These are phyloP conservation scores for Nemania serpens DNA, from an alignment of 2,329 filamentous ascomycete species.

Conservation along the genomic window DNA sequence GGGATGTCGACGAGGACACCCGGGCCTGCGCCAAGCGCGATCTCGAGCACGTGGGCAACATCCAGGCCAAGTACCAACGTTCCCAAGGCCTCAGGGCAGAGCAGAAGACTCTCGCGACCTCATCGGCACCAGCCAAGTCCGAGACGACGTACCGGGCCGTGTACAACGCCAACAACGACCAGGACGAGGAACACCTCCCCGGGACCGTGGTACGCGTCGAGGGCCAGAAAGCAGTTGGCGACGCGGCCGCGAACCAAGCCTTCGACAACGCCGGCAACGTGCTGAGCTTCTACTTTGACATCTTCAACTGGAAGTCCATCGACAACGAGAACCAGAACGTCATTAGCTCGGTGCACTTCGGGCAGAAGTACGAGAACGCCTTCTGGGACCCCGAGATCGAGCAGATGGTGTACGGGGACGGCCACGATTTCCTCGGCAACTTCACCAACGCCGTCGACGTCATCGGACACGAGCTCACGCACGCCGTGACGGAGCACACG, in stretches of 20 bases:
- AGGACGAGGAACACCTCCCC: slow-evolving; percentile 46
- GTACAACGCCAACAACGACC: slow-evolving; percentile 49
- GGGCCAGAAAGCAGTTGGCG: slow-evolving; percentile 46
- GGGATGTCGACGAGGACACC: slow-evolving; percentile 46
- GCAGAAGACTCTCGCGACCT: slow-evolving; percentile 25
- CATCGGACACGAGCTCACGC: slow-evolving; percentile 62
- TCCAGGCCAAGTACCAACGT: slow-evolving; percentile 42
- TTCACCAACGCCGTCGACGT: slow-evolving; percentile 60
- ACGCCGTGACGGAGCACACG: slow-evolving; percentile 58
- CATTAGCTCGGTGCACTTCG: slow-evolving; percentile 59
- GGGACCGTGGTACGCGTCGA: slow-evolving; percentile 50
- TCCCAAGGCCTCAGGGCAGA: slow-evolving; percentile 32
- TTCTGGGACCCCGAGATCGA: slow-evolving; percentile 55
- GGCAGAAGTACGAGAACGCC: slow-evolving; percentile 55
- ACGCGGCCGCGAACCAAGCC: slow-evolving; percentile 53
- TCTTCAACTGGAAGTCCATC: slow-evolving; percentile 57
- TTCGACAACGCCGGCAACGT: slow-evolving; percentile 57
- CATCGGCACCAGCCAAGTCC: slow-evolving; percentile 30
- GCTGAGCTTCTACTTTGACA: slow-evolving; percentile 54
- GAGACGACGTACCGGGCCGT: slow-evolving; percentile 48
- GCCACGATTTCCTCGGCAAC: slow-evolving; percentile 55
- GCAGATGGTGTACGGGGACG: slow-evolving; percentile 63
- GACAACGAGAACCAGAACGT: slow-evolving; percentile 57
- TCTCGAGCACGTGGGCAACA: slow-evolving; percentile 45
- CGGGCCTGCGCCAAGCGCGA: slow-evolving; percentile 45